Conservation (phyloP, 2,329 filamentous ascomycete genomes). For the Dactylella cylindrospora region DNA sequence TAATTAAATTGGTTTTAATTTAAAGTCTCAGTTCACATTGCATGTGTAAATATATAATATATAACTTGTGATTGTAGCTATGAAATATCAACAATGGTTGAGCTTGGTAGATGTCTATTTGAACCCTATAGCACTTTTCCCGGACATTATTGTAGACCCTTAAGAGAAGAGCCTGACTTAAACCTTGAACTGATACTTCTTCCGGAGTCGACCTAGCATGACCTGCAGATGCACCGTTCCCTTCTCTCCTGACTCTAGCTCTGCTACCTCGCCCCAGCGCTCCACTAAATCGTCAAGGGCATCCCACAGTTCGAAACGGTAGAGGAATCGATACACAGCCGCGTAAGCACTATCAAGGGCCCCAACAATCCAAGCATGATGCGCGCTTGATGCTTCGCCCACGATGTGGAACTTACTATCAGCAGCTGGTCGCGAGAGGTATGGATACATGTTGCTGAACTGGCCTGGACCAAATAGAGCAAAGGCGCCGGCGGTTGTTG, state of each 20-base stretch:
- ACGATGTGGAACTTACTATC: slow-evolving; percentile 50
- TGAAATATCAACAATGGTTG: too few relatives aligned
- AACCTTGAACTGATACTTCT: slow-evolving; percentile 4
- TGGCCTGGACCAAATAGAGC: slow-evolving; percentile 54
- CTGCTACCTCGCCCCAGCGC: slow-evolving; percentile 12
- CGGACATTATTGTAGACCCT: too few relatives aligned
- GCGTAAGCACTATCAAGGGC: slow-evolving; percentile 51
- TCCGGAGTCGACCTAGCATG: slow-evolving; percentile 3
- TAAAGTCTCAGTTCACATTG: too few relatives aligned
- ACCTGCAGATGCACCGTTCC: slow-evolving; percentile 26
- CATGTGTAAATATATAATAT: too few relatives aligned
- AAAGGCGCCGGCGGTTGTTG: slow-evolving; percentile 52
- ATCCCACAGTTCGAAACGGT: slow-evolving; percentile 3
- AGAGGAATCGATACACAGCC: not conserved
- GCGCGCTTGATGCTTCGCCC: slow-evolving; percentile 52
- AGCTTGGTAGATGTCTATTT: too few relatives aligned
- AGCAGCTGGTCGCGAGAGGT: slow-evolving; percentile 48
- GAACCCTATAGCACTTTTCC: too few relatives aligned
- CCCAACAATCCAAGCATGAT: slow-evolving; percentile 54
- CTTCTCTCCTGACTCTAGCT: slow-evolving; percentile 6
- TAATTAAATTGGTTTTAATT: too few relatives aligned
- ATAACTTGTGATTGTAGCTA: too few relatives aligned
- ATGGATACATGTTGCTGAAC: slow-evolving; percentile 52
- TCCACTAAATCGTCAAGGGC: not conserved
- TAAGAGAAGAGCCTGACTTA: too few relatives aligned